Evolutionary conservation across 179 eudicot species (phyloP).

Genomic region (Pouteria campechiana): DNA sequence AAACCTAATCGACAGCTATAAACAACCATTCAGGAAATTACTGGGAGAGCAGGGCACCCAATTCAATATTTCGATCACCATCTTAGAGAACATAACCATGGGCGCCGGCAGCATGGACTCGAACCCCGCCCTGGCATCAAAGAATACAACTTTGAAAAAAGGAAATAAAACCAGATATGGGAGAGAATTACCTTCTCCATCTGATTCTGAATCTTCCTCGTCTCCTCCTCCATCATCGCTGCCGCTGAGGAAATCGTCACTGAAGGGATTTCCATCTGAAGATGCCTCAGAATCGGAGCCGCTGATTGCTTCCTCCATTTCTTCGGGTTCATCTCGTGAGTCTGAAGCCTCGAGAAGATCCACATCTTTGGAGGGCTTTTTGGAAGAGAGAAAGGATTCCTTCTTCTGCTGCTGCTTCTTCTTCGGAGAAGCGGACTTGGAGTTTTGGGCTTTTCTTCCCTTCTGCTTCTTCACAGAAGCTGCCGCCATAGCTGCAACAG

Average conservation of each 20-base stretch:
- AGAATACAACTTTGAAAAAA: too few species aligned
- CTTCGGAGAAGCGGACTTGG: constrained; percentile 5
- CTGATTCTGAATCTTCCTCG: too few species aligned
- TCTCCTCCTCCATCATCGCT: constrained; percentile 45
- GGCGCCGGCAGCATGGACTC: too few species aligned
- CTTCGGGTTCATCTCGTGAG: constrained; percentile 14
- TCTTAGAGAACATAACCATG: too few species aligned
- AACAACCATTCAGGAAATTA: too few species aligned
- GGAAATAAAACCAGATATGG: not conserved
- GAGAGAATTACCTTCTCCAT: not conserved
- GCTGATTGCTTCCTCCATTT: constrained; percentile 12
- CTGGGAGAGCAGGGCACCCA: too few species aligned
- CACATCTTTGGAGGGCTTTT: constrained; percentile 11
- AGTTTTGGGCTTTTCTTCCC: constrained; percentile 8
- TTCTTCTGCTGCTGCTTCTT: constrained; percentile 32
- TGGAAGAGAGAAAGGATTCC: constrained; percentile 5
- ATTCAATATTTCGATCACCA: too few species aligned
- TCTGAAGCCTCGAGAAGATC: constrained; percentile 17
- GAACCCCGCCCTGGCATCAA: too few species aligned
- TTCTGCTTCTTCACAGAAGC: constrained; percentile 10
- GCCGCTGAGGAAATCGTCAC: constrained; percentile 37
- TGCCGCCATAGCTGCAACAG: constrained; percentile 12
- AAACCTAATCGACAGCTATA: too few species aligned
- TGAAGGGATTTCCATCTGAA: constrained; percentile 35
- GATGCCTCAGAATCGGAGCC: constrained; percentile 29